Percentiles rank a stretch among this genome's conserved stretches.
phyloP scores from a whole-genome alignment of 2,329 filamentous ascomycete genomes.

The Apiospora malaysiana region DNA sequence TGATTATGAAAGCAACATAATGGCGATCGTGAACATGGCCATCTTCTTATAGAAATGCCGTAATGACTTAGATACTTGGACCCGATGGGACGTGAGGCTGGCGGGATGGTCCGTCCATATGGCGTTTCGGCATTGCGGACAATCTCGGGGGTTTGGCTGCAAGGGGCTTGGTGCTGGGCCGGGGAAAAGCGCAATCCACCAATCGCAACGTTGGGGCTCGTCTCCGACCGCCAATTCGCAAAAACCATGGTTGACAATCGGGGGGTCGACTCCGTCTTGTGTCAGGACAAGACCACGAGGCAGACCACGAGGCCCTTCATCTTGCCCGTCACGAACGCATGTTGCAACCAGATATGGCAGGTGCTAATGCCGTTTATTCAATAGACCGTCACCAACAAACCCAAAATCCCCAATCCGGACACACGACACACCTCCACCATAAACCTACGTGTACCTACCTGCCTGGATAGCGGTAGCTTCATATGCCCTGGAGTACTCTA shows the following conservation, averaged over 20 bases:
- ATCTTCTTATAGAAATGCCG: not conserved
- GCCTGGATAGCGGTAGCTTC: too few relatives aligned
- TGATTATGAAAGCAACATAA: not conserved
- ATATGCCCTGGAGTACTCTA: too few relatives aligned
- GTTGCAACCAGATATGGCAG: too few relatives aligned
- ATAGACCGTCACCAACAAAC: too few relatives aligned
- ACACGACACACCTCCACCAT: too few relatives aligned
- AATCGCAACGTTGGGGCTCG: not conserved
- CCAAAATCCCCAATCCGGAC: too few relatives aligned
- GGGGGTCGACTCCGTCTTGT: not conserved
- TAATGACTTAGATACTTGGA: too few relatives aligned
- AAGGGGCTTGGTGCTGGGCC: not conserved
- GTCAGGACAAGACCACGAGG: not conserved
- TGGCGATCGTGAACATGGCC: not conserved
- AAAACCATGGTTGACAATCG: not conserved
- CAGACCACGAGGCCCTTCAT: too few relatives aligned
- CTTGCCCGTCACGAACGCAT: too few relatives aligned
- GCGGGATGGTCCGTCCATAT: not conserved
- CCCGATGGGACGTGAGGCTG: not conserved
- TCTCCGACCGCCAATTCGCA: not conserved
- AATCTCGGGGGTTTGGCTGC: not conserved
- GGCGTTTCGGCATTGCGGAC: not conserved
- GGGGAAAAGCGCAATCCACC: not conserved
- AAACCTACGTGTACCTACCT: too few relatives aligned
- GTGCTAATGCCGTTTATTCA: too few relatives aligned